phyloP scores from a whole-genome alignment of 2,329 filamentous ascomycete genomes.

The Microascus cirrosus region DNA sequence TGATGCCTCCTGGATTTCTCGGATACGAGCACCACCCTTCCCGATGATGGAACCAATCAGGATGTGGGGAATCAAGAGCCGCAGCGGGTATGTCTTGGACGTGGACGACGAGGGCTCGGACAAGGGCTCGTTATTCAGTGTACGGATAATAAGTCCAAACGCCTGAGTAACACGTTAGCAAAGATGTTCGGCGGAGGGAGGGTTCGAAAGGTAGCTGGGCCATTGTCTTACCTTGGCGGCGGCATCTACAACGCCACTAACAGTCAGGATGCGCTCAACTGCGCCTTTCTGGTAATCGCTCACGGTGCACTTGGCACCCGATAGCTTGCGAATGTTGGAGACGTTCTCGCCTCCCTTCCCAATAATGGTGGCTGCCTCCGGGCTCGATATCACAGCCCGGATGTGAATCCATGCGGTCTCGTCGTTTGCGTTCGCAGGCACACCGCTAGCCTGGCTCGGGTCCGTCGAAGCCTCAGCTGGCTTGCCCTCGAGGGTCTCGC shows the following conservation, averaged over 20 bases:
- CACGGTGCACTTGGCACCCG: slow-evolving; percentile 95
- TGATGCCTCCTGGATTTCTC: slow-evolving; percentile 96
- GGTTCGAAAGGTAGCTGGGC: neutral
- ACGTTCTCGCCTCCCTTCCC: slow-evolving; percentile 99
- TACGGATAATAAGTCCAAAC: slow-evolving; percentile 95
- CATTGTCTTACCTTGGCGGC: slow-evolving; percentile 68
- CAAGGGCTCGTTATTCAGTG: slow-evolving; percentile 91
- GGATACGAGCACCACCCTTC: slow-evolving; percentile 89
- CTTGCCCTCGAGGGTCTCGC: slow-evolving; percentile 31
- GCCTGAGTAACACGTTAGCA: slow-evolving; percentile 44
- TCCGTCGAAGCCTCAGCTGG: slow-evolving; percentile 24
- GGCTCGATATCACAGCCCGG: slow-evolving; percentile 91
- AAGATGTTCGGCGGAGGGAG: neutral
- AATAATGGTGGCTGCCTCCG: slow-evolving; percentile 94
- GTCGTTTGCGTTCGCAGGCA: slow-evolving; percentile 52
- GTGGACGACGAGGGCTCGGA: slow-evolving; percentile 79
- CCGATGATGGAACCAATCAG: slow-evolving; percentile 98
- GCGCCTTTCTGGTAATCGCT: slow-evolving; percentile 97
- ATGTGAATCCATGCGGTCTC: slow-evolving; percentile 97
- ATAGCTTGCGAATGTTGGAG: slow-evolving; percentile 88
- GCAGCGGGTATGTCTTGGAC: slow-evolving; percentile 94
- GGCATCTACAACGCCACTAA: slow-evolving; percentile 92
- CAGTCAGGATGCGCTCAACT: slow-evolving; percentile 93
- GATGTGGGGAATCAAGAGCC: slow-evolving; percentile 90
- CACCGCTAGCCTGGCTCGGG: slow-evolving; percentile 25